Conservation (phyloP, 176 grass and related monocot genomes). For the Hordeum vulgare region DNA sequence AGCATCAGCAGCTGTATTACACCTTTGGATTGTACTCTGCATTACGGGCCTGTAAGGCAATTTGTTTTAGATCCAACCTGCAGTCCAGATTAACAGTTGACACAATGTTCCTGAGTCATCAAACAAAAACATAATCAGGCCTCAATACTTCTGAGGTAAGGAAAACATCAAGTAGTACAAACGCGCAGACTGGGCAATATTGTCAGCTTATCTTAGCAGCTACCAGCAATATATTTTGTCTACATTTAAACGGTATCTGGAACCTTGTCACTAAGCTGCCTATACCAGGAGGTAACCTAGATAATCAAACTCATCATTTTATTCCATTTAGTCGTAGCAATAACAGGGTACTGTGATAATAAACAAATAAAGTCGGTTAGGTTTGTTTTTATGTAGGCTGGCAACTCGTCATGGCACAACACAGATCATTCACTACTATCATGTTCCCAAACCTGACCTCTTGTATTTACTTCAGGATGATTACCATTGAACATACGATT, state of each 20-base stretch:
- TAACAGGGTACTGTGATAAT: too few species aligned
- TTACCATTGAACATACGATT: not conserved
- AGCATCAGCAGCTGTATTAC: not conserved
- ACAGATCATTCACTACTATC: not conserved
- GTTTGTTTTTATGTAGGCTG: not conserved
- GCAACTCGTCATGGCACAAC: not conserved
- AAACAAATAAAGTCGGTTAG: too few species aligned
- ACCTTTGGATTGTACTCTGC: constrained; percentile 93
- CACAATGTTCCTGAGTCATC: constrained; percentile 65
- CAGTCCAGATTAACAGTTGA: constrained; percentile 72
- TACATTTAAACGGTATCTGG: not conserved
- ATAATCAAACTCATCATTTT: not conserved
- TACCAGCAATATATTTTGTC: not conserved
- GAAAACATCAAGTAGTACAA: not conserved
- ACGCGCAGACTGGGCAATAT: not conserved
- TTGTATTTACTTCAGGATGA: not conserved
- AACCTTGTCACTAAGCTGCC: not conserved
- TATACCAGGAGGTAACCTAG: not conserved
- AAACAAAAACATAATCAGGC: not conserved
- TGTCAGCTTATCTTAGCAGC: not conserved
- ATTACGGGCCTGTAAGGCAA: constrained; percentile 59
- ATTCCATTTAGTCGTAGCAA: not conserved
- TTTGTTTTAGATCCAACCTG: constrained; percentile 62
- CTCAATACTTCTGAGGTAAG: not conserved
- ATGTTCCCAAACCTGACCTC: not conserved